Evolutionary conservation across 2,329 filamentous ascomycete species (phyloP).

Genomic region (Sporothrix luriei): DNA sequence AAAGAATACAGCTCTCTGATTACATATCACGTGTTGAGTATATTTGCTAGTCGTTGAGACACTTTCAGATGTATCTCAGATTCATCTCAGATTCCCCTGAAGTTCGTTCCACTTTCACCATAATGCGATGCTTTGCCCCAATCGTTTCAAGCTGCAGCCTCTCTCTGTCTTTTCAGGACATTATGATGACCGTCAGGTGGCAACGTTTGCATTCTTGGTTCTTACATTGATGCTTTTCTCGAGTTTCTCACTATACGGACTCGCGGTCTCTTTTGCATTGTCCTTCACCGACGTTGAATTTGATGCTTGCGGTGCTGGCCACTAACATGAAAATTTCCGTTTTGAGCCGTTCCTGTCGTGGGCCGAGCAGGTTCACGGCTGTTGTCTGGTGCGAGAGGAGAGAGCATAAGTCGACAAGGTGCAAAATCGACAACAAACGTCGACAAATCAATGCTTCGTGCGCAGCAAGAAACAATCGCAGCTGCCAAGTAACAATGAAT

Average conservation of each 20-base stretch:
- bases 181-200: neutral
- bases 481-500: neutral
- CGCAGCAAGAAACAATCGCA: neutral
- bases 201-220: neutral
- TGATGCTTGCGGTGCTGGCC: neutral
- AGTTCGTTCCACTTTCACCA: no score
- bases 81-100: neutral
- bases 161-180: neutral
- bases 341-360: neutral
- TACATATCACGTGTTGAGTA: no score
- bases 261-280: neutral
- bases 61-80: neutral
- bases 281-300: neutral
- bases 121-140: neutral
- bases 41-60: no score
- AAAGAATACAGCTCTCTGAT: neutral
- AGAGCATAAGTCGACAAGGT: neutral
- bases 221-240: neutral
- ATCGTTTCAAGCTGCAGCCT: neutral
- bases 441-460: neutral
- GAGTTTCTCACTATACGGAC: neutral
- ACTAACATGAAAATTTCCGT: neutral
- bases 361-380: neutral
- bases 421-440: neutral
- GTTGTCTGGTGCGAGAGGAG: neutral